A percentile compares a stretch with the other conserved stretches of the same genome.
Evolutionary conservation across 2,329 filamentous ascomycete genomes (phyloP).

Genomic region (Trichoderma lentiforme): DNA sequence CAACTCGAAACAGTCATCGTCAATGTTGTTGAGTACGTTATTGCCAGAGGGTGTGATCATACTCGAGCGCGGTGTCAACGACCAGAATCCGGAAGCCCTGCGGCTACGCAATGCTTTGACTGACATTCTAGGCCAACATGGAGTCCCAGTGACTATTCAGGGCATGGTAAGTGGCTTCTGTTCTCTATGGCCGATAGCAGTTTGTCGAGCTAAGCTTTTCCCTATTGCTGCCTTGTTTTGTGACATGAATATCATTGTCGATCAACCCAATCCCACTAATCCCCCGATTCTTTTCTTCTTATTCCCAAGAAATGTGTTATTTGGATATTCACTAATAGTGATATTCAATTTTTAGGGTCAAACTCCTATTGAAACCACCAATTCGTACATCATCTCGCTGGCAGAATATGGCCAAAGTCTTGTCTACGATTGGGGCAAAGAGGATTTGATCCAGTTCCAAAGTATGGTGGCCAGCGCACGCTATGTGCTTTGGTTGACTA

Average conservation of each 20-base stretch:
- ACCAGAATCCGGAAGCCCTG: not conserved
- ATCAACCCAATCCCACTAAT: not conserved
- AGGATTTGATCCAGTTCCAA: not conserved
- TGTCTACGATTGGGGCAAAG: not conserved
- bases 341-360: not conserved
- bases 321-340: not conserved
- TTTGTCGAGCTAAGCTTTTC: not conserved
- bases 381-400: not conserved
- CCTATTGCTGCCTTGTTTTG: not conserved
- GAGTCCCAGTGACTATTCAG: not conserved
- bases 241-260: not conserved
- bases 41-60: not conserved
- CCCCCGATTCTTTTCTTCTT: not conserved
- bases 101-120: not conserved
- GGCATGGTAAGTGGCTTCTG: not conserved
- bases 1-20: not conserved
- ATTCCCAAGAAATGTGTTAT: not conserved
- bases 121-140: not conserved
- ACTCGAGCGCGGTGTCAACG: not conserved
- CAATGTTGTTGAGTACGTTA: not conserved
- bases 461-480: not conserved
- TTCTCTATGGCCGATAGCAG: not conserved
- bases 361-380: not conserved
- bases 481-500: not conserved
- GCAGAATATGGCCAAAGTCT: not conserved